A percentile compares a stretch with the other conserved stretches of the same genome.
Evolutionary conservation across 768 basidiomycete genomes (phyloP).

Genomic region (Lyophyllum decastes): DNA sequence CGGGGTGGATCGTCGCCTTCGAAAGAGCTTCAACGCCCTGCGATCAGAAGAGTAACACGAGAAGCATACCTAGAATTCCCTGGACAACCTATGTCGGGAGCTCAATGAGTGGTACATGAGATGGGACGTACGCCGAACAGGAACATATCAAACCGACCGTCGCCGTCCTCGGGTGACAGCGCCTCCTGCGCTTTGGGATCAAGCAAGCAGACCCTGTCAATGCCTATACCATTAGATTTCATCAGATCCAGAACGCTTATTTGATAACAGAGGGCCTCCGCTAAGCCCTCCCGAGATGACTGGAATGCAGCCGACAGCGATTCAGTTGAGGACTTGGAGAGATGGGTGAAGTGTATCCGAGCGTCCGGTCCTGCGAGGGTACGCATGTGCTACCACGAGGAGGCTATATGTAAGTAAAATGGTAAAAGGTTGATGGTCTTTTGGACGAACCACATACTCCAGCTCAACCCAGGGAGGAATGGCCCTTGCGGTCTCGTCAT

Average conservation of each 20-base stretch:
- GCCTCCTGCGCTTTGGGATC: conserved; percentile 81
- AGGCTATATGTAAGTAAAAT: background rate
- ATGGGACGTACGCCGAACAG: conserved; percentile 76
- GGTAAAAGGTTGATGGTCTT: conserved; percentile 6
- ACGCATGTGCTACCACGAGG: conserved; percentile 72
- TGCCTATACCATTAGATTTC: conserved; percentile 34
- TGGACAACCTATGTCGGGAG: conserved; percentile 21
- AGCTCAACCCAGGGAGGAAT: conserved; percentile 91
- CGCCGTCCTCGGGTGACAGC: conserved; percentile 76
- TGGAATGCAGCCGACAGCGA: conserved; percentile 46
- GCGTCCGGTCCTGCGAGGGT: conserved; percentile 66
- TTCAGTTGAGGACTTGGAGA: conserved; percentile 69
- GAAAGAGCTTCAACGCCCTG: background rate
- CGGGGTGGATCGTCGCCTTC: conserved; percentile 94
- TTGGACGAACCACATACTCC: conserved; percentile 73
- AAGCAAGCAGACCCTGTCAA: conserved; percentile 82
- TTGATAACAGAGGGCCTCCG: conserved; percentile 47
- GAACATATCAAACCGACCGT: conserved; percentile 81
- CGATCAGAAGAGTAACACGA: background rate
- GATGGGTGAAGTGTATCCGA: conserved; percentile 80
- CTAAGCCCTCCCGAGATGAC: conserved; percentile 20
- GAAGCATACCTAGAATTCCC: conserved; percentile 63
- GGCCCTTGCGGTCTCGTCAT: conserved; percentile 70
- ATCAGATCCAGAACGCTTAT: conserved; percentile 64
- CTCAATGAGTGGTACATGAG: background rate